Evolutionary conservation across 257 asterid species (phyloP), one percentile per base, ranked within the genome.

Genomic region (Marsdenia floribunda): DNA sequence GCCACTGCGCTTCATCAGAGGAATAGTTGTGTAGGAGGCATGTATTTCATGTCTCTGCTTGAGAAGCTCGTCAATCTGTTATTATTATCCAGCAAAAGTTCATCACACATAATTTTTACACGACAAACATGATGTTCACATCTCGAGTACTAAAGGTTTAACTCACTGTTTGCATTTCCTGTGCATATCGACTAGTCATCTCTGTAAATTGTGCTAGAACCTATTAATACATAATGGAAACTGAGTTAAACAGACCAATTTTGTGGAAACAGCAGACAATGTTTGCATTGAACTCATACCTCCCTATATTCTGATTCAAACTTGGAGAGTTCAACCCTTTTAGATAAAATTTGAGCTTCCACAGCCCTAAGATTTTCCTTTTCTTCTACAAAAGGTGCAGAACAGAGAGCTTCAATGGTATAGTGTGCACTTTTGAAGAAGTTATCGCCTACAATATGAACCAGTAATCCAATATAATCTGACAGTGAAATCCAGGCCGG

Each of bases 81-180:
- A 26, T 14, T 40, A 16, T 29, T 29, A 29, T 29, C 21, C 22
- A 71, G 13, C 42, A 58, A 44, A 15, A 68, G 42, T 46, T 22
- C 46, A 66, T 61, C 44, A 55, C 49, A 74, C 24, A 53, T 22
- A 22, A 22, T 26, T 26, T 38, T 47, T 29, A 68, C 3, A 60
- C 18, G 9, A 15, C 14, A 13, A 35, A 6, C 49, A 24, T 24
- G 42, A 44, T 35, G 57, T 50, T 24, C 22, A 67, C 35, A 15
- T 59, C 42, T 49, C 42, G 38, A 57, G 47, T 73, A 42, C 38
- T 1, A 33, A 14, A 71, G 26, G 53, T 47, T 69, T 72, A 71
- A 86, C 98, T 90, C 81, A 92, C 98, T n/a, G 90, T 75, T 85
- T 88, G 96, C 98, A 95, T 92, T 87, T 92, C 99, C 78, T 86